phyloP scores from a whole-genome alignment of 495 filamentous ascomycete species.

The Aspergillus affinis region DNA sequence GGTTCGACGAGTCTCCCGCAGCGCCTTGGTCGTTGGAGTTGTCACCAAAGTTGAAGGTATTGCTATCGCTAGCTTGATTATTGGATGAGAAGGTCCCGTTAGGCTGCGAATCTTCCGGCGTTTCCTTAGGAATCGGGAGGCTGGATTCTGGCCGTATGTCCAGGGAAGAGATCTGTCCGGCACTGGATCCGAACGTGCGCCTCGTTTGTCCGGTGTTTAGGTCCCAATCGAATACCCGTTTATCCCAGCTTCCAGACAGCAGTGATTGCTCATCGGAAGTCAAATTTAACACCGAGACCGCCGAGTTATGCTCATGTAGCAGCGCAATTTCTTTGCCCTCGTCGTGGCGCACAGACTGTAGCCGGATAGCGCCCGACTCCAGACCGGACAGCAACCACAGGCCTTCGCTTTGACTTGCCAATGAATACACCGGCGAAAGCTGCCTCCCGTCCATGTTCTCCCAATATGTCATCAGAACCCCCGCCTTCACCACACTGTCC shows the following conservation, averaged over 20 bases:
- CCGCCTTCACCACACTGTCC: slow-evolving; percentile 93
- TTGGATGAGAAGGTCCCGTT: slow-evolving; percentile 72
- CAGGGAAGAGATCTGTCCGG: slow-evolving; percentile 82
- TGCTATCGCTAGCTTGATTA: slow-evolving; percentile 44
- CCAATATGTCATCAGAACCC: slow-evolving; percentile 93
- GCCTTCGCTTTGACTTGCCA: slow-evolving; percentile 86
- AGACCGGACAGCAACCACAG: slow-evolving; percentile 88
- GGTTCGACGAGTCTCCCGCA: slow-evolving; percentile 34
- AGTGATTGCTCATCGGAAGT: slow-evolving; percentile 83
- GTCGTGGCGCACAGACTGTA: slow-evolving; percentile 92
- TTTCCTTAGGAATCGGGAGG: slow-evolving; percentile 71
- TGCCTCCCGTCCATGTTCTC: slow-evolving; percentile 68
- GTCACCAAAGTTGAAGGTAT: slow-evolving; percentile 44
- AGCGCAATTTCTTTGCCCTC: slow-evolving; percentile 85
- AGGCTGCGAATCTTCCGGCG: slow-evolving; percentile 51
- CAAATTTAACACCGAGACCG: slow-evolving; percentile 83
- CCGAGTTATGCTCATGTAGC: slow-evolving; percentile 82
- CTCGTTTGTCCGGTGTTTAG: slow-evolving; percentile 80
- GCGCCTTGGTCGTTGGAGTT: slow-evolving; percentile 42
- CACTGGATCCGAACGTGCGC: slow-evolving; percentile 71
- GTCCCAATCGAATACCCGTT: slow-evolving; percentile 91
- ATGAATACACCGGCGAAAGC: slow-evolving; percentile 86
- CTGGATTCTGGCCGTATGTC: slow-evolving; percentile 79
- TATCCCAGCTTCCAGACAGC: slow-evolving; percentile 96
- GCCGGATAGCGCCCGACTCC: slow-evolving; percentile 87